These are phyloP conservation scores for Penicillium sp. DNA, from an alignment of 2,329 filamentous ascomycete species.

Conservation along the genomic window DNA sequence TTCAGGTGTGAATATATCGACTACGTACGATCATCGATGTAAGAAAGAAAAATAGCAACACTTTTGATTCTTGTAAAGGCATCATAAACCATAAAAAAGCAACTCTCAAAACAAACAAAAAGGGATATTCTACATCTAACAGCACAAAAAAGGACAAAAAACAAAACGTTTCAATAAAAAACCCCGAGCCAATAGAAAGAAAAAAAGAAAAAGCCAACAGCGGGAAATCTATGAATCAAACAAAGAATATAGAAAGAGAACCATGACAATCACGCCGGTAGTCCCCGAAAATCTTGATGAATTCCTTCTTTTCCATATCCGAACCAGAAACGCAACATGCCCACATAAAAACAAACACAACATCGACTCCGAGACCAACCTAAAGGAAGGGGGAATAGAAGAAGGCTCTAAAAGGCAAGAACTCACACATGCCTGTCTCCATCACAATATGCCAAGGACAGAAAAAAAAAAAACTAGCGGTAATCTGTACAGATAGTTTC, in stretches of 20 bases:
- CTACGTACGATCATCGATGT: too few relatives aligned
- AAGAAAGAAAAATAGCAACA: background rate
- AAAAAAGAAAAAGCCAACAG: background rate
- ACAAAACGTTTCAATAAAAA: background rate
- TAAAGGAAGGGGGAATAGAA: background rate
- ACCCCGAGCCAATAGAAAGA: background rate
- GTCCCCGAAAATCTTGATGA: constrained; percentile 1
- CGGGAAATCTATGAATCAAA: background rate
- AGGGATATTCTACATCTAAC: constrained; percentile 13
- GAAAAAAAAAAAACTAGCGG: background rate
- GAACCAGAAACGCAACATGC: background rate
- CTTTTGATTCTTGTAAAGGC: background rate
- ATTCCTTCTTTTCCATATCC: background rate
- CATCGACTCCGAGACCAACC: background rate
- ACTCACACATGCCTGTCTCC: background rate
- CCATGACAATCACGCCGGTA: constrained; percentile 3
- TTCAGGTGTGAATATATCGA: background rate
- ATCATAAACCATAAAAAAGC: background rate
- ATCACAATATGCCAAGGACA: background rate
- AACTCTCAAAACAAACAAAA: background rate
- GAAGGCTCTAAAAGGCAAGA: background rate
- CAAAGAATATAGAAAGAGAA: background rate
- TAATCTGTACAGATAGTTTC: background rate
- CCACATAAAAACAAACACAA: background rate
- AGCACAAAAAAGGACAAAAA: background rate